A percentile compares a stretch with the other conserved stretches of the same genome.
Conservation (phyloP, 305 asterid genomes). For the Ilex paraguariensis region DNA sequence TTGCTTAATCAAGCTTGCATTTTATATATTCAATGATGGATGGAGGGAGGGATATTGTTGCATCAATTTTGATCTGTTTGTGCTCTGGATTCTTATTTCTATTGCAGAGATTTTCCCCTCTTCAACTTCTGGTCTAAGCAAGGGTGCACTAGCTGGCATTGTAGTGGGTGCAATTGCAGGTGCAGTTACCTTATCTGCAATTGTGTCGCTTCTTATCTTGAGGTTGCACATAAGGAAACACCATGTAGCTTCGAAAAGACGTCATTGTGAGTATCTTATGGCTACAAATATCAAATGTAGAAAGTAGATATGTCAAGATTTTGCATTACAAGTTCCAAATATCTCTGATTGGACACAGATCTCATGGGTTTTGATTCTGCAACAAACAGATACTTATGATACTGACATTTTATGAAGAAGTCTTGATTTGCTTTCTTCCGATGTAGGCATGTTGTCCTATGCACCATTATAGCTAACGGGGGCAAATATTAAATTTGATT, state of each 20-base stretch:
- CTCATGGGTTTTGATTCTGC: no score
- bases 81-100: slow-evolving; percentile 1
- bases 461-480: no score
- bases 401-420: no score
- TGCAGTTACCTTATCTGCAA: slow-evolving; percentile 60
- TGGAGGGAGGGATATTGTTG: no score
- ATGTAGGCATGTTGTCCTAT: no score
- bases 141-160: slow-evolving; percentile 80
- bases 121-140: slow-evolving; percentile 60
- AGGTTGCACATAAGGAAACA: slow-evolving; percentile 44
- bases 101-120: slow-evolving; percentile 44
- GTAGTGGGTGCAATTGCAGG: slow-evolving; percentile 81
- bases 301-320: neutral
- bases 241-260: slow-evolving; percentile 43
- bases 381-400: no score
- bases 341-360: no score
- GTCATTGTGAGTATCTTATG: slow-evolving; percentile 53
- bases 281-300: slow-evolving; percentile 5
- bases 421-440: no score
- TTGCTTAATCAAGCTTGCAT: no score
- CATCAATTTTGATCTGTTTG: neutral
- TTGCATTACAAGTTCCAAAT: neutral
- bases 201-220: slow-evolving; percentile 54
- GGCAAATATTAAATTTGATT: no score
- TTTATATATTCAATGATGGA: no score